Base-by-base conservation (phyloP, 495 filamentous ascomycete species). In the Zalerion maritima region DNA sequence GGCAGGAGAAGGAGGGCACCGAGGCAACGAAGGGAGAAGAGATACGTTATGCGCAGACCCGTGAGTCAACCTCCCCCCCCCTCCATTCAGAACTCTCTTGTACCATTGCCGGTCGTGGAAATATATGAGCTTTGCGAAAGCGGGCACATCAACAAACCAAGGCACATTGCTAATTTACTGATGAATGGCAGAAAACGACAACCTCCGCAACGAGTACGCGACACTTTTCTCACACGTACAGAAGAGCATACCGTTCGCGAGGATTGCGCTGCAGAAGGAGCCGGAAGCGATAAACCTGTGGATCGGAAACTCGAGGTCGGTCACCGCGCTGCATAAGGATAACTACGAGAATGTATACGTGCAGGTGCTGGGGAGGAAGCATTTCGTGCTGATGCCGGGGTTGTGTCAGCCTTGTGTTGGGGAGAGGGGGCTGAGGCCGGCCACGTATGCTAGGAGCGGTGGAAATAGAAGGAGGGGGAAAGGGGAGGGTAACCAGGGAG, bases 321-420 rank as follows among this genome's bases (percentile, higher is more conserved):
- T 59, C 1, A 81, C 79, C 0, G 65, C 77, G 2, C 48, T 85
- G 32, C 80, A 86, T 51, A 74, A 71, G 37, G 80, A 86, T 54
- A 71, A 73, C 47, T 84, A 84, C 46, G 78, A 86, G 47, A 86
- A 85, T 49, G 58, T 86, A 2, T 86, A 83, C 52, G 72, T 77
- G 4, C 76, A 82, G 36, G 50, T 85, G 20, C 46, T 67, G 5
- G 80, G 80, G 0, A 45, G 46, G 11, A 86, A 86, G 43, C 62
- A 71, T 37, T 84, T 86, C 34, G 63, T 73, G 6, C 55, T 86
- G 18, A 52, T 85, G 5, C 73, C 80, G 9, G 73, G 78, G 4
- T 45, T 68, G 6, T 75, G 69, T 35, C 60, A 65, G 29, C 55
- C 69, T 5, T 73, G 69, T 32, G 67, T 85, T 5, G 65, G 67